phyloP scores from a whole-genome alignment of 2,329 filamentous ascomycete species.

The Beauveria asiatica region DNA sequence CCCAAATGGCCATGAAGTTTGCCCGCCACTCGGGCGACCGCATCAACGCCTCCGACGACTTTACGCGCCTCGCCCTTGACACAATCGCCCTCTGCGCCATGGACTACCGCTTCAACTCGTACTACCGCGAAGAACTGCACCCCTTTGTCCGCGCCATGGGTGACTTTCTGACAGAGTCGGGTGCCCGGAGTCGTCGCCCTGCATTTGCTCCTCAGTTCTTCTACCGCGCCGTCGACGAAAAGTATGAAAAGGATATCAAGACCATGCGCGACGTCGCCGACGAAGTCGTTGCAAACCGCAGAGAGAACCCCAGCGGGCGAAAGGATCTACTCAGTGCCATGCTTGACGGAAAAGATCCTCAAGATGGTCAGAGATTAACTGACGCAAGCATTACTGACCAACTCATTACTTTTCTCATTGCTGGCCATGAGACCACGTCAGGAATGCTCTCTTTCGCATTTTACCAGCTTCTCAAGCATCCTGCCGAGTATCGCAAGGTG shows the following conservation, averaged over 20 bases:
- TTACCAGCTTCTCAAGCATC: conserved; percentile 57
- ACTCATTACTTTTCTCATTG: conserved; percentile 64
- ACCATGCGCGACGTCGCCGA: conserved; percentile 45
- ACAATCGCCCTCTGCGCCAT: conserved; percentile 64
- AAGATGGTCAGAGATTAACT: conserved; percentile 56
- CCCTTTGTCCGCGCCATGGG: conserved; percentile 63
- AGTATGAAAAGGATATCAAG: conserved; percentile 46
- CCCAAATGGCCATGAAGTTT: conserved; percentile 60
- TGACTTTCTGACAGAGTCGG: conserved; percentile 50
- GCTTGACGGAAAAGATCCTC: conserved; percentile 57
- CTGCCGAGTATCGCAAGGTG: conserved; percentile 48
- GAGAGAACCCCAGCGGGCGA: conserved; percentile 43
- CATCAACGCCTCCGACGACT: conserved; percentile 57
- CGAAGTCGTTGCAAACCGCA: conserved; percentile 53
- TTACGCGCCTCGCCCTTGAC: conserved; percentile 65
- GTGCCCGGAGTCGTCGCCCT: conserved; percentile 39
- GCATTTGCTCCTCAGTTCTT: conserved; percentile 38
- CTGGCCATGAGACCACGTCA: conserved; percentile 64
- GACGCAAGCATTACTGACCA: conserved; percentile 59
- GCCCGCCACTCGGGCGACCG: conserved; percentile 49
- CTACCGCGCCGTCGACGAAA: conserved; percentile 37
- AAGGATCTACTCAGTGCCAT: conserved; percentile 64
- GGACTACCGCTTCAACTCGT: conserved; percentile 66
- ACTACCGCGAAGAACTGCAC: conserved; percentile 60
- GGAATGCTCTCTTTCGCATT: conserved; percentile 58